These are phyloP conservation scores for Candida parachauliodes DNA, from an alignment of 805 yeast genomes.

Conservation along the genomic window DNA sequence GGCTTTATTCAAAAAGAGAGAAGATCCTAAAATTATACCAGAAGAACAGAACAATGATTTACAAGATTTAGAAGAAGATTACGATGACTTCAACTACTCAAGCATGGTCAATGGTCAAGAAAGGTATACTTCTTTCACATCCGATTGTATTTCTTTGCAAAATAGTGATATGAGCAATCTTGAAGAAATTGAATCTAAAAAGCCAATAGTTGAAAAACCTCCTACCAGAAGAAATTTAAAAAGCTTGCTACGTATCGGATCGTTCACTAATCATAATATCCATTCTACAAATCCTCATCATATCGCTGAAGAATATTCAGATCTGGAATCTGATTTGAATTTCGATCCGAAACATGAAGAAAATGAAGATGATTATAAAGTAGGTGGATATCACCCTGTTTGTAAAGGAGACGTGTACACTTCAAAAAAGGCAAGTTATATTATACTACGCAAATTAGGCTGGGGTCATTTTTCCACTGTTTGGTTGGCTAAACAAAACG, in stretches of 20 bases:
- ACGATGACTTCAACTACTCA: slow-evolving; percentile 2
- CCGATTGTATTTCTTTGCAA: slow-evolving; percentile 36
- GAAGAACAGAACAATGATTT: slow-evolving; percentile 1
- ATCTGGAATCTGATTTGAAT: slow-evolving; percentile 24
- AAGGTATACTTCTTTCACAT: slow-evolving; percentile 26
- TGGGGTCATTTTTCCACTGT: slow-evolving; percentile 75
- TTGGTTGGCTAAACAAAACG: slow-evolving; percentile 48
- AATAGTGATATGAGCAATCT: slow-evolving; percentile 34
- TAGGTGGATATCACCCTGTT: slow-evolving; percentile 67
- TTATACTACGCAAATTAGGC: slow-evolving; percentile 55
- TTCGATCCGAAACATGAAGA: slow-evolving; percentile 43
- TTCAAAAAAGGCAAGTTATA: slow-evolving; percentile 36
- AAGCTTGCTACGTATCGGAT: slow-evolving; percentile 10
- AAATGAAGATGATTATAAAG: slow-evolving; percentile 47
- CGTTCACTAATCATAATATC: slow-evolving; percentile 8
- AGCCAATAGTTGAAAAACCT: slow-evolving; percentile 3
- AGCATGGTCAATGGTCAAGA: slow-evolving; percentile 12
- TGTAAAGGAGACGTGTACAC: slow-evolving; percentile 53
- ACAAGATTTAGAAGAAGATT: neutral
- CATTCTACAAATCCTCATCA: slow-evolving; percentile 6
- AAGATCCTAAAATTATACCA: neutral
- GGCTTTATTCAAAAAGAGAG: slow-evolving; percentile 8
- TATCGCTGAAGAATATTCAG: slow-evolving; percentile 13
- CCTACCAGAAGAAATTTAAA: slow-evolving; percentile 7
- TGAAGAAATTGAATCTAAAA: neutral